These are phyloP conservation scores for Trametes hirsuta DNA, from an alignment of 1,284 basidiomycete species.

Conservation along the genomic window DNA sequence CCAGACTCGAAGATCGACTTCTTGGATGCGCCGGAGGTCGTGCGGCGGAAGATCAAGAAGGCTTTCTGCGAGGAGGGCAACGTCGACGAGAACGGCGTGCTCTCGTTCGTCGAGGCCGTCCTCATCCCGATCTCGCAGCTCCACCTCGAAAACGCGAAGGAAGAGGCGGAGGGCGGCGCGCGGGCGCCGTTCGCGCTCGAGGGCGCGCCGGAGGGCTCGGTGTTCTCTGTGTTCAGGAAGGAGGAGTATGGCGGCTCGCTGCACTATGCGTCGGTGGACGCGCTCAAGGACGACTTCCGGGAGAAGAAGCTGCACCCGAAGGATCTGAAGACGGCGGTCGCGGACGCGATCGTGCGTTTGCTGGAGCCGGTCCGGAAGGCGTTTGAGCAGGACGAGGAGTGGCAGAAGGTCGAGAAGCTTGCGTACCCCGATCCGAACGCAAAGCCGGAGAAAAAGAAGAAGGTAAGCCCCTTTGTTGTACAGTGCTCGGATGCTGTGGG, in stretches of 20 bases:
- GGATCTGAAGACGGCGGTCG: constrained; percentile 87
- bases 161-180: constrained; percentile 42
- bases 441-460: constrained; percentile 66
- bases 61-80: constrained; percentile 98
- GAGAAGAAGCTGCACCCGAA: constrained; percentile 84
- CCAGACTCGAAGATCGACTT: constrained; percentile 98
- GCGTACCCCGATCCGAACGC: constrained; percentile 86
- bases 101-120: constrained; percentile 89
- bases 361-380: constrained; percentile 83
- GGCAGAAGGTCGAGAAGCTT: constrained; percentile 75
- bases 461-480: constrained; percentile 21
- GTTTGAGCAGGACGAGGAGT: constrained; percentile 80
- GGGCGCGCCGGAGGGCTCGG: constrained; percentile 79
- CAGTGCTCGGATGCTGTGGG: neutral
- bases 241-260: constrained; percentile 85
- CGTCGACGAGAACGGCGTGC: constrained; percentile 86
- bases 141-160: constrained; percentile 59
- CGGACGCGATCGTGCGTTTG: constrained; percentile 78
- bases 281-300: constrained; percentile 79
- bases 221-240: constrained; percentile 81
- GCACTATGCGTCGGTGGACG: constrained; percentile 74
- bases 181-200: constrained; percentile 65
- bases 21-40: constrained; percentile 83
- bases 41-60: constrained; percentile 89
- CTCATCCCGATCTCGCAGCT: constrained; percentile 88